Base-by-base conservation (phyloP, 1,139 yeast species). In the Pichia sp. region DNA sequence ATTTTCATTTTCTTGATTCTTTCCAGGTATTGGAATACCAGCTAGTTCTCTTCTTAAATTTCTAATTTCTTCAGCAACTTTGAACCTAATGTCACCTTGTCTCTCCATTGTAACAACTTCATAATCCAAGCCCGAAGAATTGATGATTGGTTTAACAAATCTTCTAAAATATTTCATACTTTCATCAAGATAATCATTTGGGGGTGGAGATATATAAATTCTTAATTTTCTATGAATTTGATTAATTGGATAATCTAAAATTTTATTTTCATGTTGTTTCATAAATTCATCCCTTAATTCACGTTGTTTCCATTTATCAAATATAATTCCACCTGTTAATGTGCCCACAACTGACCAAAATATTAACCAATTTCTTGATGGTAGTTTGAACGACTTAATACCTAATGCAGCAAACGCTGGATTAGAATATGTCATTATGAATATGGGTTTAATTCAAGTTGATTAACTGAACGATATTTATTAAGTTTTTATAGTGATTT, bases 341-440 rank as follows among this genome's bases (percentile, higher is more conserved):
- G 78, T 71, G 0, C 84, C 81, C 2, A 87, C 67, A 11, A 87
- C 81, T 0, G 84, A 67, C 90, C 96, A 87, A 68, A 95, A 93
- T 44, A 90, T 87, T 74, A 81, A 70, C 99, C 98, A 91, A 72
- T 91, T 93, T 58, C 97, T 75, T 1, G 96, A 84, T 0, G 99
- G 99, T 25, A 95, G 70, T 41, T 85, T 78, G 34, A 89, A 63
- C 29, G 83, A 71, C 5, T 90, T 88, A 47, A 93, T 78, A 1
- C 99, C 99, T 88, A 93, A 80, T 64, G 88, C 88, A 60, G 81
- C 72, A 51, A 93, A 78, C 0, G 96, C 97, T 2, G 97, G 97
- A 65, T 91, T 91, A 18, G 84, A 71, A 75, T 81, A 87, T 34
- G 44, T 2, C 44, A 41, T 41, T 8, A 7, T 10, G 34, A 14